Evolutionary conservation across 441 rosid species (phyloP).

Genomic region (Viola pubescens): DNA sequence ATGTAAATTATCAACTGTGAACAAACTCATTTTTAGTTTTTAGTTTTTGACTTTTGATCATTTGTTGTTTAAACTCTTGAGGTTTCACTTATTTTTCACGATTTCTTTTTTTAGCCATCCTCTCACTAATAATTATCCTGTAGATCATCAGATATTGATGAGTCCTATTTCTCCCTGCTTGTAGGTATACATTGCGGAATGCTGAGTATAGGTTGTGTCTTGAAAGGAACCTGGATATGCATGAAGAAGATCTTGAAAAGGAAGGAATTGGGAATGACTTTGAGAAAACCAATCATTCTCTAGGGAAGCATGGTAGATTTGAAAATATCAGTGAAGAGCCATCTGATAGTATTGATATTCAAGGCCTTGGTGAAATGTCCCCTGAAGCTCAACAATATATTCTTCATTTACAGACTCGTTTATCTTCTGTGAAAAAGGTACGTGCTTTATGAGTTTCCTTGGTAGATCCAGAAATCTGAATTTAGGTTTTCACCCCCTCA

Average conservation of each 20-base stretch:
- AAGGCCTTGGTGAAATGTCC: slow-evolving; percentile 55
- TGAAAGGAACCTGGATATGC: slow-evolving; percentile 57
- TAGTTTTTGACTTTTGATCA: too few species aligned
- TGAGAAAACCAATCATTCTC: slow-evolving; percentile 22
- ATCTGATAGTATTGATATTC: slow-evolving; percentile 25
- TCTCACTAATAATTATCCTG: neutral
- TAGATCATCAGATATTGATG: slow-evolving; percentile 8
- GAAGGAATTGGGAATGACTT: slow-evolving; percentile 29
- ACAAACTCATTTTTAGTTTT: too few species aligned
- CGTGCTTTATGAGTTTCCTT: slow-evolving; percentile 6
- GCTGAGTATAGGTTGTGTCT: slow-evolving; percentile 91
- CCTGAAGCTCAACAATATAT: slow-evolving; percentile 63
- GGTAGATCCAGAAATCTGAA: neutral
- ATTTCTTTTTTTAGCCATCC: too few species aligned
- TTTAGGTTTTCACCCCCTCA: neutral
- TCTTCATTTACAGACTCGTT: slow-evolving; percentile 55
- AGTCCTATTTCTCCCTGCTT: slow-evolving; percentile 16
- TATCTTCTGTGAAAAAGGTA: slow-evolving; percentile 72
- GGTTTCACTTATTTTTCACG: too few species aligned
- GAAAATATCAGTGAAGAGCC: slow-evolving; percentile 24
- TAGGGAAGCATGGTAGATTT: slow-evolving; percentile 25
- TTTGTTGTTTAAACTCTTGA: too few species aligned
- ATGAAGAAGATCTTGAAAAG: slow-evolving; percentile 36
- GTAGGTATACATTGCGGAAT: slow-evolving; percentile 74
- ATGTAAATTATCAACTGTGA: too few species aligned